These are phyloP conservation scores for Dryas drummondii DNA, from an alignment of 306 rosid species.

Conservation along the genomic window DNA sequence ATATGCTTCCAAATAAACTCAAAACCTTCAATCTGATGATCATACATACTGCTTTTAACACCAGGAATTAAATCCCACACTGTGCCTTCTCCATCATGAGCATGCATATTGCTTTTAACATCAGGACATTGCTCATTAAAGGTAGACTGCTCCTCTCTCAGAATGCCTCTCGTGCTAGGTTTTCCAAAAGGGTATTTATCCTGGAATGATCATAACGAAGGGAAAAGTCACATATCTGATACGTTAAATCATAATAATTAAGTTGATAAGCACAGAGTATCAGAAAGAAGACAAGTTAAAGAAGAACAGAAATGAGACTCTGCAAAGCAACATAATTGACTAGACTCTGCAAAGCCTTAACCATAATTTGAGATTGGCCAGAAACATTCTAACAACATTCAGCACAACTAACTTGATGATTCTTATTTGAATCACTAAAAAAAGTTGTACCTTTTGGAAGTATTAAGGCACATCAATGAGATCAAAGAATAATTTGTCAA, in stretches of 20 bases:
- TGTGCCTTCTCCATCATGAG: conserved; percentile 35
- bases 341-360: not conserved
- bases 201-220: conserved; percentile 33
- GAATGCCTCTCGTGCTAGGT: conserved; percentile 26
- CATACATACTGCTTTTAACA: conserved; percentile 38
- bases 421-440: not conserved
- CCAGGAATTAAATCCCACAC: conserved; percentile 75
- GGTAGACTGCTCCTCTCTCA: conserved; percentile 9
- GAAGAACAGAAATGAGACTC: not conserved
- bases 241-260: not conserved
- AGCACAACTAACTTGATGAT: not conserved
- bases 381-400: not conserved
- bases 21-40: conserved; percentile 67
- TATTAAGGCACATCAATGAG: too few species aligned
- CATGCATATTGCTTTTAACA: not conserved
- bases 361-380: not conserved
- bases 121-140: conserved; percentile 18
- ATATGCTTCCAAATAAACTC: conserved; percentile 70
- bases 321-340: not conserved
- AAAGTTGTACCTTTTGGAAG: not conserved
- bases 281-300: not conserved
- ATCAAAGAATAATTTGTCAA: not conserved
- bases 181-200: conserved; percentile 26
- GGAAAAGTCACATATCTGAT: not conserved
- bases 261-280: not conserved